Evolutionary conservation across 192 early-diverging fungal genomes (phyloP).

Genomic region (Coemansia sp.): DNA sequence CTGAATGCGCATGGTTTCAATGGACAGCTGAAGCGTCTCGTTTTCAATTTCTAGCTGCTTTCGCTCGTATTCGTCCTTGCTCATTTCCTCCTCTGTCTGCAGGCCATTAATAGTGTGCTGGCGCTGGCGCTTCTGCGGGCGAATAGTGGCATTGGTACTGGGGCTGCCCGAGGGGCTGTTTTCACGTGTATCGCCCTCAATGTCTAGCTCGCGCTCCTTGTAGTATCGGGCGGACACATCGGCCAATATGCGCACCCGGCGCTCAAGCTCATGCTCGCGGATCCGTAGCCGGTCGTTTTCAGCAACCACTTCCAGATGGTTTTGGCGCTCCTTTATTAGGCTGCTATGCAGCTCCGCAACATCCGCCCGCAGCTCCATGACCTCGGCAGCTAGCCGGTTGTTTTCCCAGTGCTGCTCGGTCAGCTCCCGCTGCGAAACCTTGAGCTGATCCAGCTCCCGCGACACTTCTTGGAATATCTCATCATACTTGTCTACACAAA

Average conservation of each 20-base stretch:
- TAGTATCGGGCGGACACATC: constrained; percentile 33
- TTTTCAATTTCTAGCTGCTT: constrained; percentile 48
- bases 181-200: background rate
- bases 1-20: constrained; percentile 53
- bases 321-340: constrained; percentile 41
- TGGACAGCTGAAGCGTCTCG: constrained; percentile 39
- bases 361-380: constrained; percentile 34
- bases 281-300: constrained; percentile 47
- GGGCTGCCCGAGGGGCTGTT: constrained; percentile 6
- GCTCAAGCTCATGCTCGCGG: constrained; percentile 46
- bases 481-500: constrained; percentile 51
- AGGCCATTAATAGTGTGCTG: background rate
- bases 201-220: constrained; percentile 21
- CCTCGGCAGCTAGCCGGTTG: constrained; percentile 29
- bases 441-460: constrained; percentile 38
- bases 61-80: constrained; percentile 16
- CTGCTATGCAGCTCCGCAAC: constrained; percentile 27
- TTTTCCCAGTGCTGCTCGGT: constrained; percentile 44
- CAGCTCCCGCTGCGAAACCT: constrained; percentile 38
- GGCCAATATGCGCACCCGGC: constrained; percentile 33
- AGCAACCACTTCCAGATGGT: constrained; percentile 40
- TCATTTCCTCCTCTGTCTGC: constrained; percentile 1
- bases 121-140: constrained; percentile 37
- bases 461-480: constrained; percentile 39
- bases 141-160: constrained; percentile 12